These are phyloP conservation scores for Diplocarpon rosae DNA, from an alignment of 2,329 filamentous ascomycete species.

Conservation along the genomic window DNA sequence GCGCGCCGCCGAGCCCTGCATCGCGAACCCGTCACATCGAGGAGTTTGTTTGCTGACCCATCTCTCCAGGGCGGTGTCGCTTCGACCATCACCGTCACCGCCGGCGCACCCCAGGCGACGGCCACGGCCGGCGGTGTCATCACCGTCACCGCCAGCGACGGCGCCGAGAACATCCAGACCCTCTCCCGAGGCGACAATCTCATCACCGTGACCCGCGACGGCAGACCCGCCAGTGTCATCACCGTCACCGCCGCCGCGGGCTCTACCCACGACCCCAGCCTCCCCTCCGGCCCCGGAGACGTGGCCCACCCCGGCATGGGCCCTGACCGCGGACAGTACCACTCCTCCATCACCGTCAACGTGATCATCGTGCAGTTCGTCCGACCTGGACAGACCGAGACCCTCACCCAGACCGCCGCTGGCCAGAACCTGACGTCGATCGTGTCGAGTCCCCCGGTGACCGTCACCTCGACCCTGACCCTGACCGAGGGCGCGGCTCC, in stretches of 20 bases:
- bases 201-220: not conserved
- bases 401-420: slow-evolving; percentile 4
- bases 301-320: not conserved
- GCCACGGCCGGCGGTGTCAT: not conserved
- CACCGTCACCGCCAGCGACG: not conserved
- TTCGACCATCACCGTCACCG: no score
- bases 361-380: slow-evolving; percentile 12
- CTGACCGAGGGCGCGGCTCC: slow-evolving; percentile 8
- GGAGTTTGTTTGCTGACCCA: no score
- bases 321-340: not conserved
- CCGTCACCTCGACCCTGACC: slow-evolving; percentile 9
- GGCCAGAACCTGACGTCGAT: slow-evolving; percentile 10
- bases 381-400: slow-evolving; percentile 4
- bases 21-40: no score
- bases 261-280: no score
- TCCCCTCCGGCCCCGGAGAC: no score
- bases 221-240: not conserved
- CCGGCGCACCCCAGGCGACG: not conserved
- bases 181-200: not conserved
- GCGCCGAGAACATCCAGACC: not conserved
- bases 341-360: slow-evolving; percentile 6
- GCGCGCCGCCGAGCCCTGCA: no score
- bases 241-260: not conserved
- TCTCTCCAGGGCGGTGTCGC: no score
- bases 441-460: slow-evolving; percentile 7